Base-by-base conservation (phyloP, 73 alveolate genomes). In the Stentor coeruleus region DNA sequence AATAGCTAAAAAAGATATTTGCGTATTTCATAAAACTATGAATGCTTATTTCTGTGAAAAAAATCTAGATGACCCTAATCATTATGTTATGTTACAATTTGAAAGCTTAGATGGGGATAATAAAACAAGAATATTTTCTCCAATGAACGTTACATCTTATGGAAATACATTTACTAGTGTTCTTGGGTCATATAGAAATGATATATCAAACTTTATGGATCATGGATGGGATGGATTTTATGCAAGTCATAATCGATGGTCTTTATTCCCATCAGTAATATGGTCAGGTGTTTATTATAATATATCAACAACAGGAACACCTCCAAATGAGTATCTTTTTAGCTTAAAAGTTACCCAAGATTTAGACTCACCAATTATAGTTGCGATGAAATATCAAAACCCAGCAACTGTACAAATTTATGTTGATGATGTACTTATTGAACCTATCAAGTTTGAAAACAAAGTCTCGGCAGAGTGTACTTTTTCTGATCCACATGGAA, bases 151-250 rank as follows among this genome's bases (percentile, higher is more conserved):
- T 3, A 39, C 35, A 0, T 77, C 55, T 35, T 82, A 40, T n/a
- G 82, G 39, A 33, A 83, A 38, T 66, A 75, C 84, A 3, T 35
- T 85, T 1, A 80, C 59, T 35, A 80, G 87, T 1, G n/a, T 28
- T 15, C n/a, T 28, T 31, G n/a, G 37, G n/a, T 37, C 42, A 0
- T 66, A 28, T 66, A 66, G 79, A 66, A 66, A 66, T 33, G 79
- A 66, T 40, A 20, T 66, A 15, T 14, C n/a, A 37, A 26, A 66
- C 1, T 80, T 77, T 37, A 30, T 3, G 76, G 94, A 85, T 55
- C 81, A 76, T 15, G 31, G 77, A 36, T 85, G 94, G 91, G 89
- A 88, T 59, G 94, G 94, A 0, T 88, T 85, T 84, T 86, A 85
- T 41, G 74, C 81, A 14, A 76, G 81, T 11, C 39, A 82, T 28